A percentile compares a stretch with the other conserved stretches of the same genome.
These are phyloP conservation scores for Coemansia sp. DNA, from an alignment of 192 early-diverging fungal species.

Conservation along the genomic window DNA sequence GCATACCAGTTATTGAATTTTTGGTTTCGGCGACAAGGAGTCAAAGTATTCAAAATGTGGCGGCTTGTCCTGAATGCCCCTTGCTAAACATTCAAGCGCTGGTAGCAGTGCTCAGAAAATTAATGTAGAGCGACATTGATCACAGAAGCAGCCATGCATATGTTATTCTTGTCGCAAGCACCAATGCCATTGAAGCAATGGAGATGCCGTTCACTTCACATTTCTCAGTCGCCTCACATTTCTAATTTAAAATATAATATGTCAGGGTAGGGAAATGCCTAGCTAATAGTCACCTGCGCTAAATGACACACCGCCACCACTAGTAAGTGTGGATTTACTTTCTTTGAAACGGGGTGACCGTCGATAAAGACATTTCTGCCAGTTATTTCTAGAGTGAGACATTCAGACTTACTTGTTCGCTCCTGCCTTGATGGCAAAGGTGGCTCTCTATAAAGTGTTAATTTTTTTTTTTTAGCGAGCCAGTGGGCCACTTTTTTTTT, in stretches of 20 bases:
- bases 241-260: not conserved
- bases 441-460: not conserved
- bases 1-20: not conserved
- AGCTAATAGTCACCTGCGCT: not conserved
- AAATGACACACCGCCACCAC: conserved; percentile 4
- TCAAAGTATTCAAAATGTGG: not conserved
- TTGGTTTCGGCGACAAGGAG: not conserved
- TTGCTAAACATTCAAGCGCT: not conserved
- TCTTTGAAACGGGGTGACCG: not conserved
- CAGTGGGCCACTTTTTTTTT: conserved; percentile 1
- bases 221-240: not conserved
- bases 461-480: not conserved
- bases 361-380: not conserved
- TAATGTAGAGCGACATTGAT: not conserved
- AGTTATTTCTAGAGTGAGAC: not conserved
- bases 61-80: not conserved
- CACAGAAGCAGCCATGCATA: conserved; percentile 6
- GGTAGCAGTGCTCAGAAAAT: not conserved
- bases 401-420: not conserved
- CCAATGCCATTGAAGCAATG: not conserved
- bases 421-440: not conserved
- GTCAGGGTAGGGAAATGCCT: not conserved
- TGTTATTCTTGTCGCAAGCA: not conserved
- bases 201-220: not conserved
- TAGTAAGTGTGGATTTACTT: conserved; percentile 1